These are phyloP conservation scores for Puccinia polysora DNA, from an alignment of 1,284 basidiomycete species.

Conservation along the genomic window DNA sequence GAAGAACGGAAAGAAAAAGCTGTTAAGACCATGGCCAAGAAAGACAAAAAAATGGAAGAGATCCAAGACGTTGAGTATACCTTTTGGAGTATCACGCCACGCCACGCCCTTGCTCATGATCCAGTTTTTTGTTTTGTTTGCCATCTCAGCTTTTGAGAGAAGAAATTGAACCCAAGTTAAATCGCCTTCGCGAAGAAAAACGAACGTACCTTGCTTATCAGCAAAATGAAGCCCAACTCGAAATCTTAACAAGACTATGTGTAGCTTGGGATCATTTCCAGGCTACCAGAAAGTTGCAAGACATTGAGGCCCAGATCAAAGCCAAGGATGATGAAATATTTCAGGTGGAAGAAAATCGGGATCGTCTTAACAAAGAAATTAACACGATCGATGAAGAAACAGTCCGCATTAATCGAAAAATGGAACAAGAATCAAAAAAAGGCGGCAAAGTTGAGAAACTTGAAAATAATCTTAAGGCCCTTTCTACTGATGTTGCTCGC, in stretches of 20 bases:
- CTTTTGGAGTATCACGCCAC: neutral
- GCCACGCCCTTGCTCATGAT: neutral
- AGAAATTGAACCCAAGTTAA: slow-evolving; percentile 91
- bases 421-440: slow-evolving; percentile 59
- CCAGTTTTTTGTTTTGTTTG: no score
- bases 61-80: slow-evolving; percentile 60
- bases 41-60: slow-evolving; percentile 93
- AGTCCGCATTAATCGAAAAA: slow-evolving; percentile 4
- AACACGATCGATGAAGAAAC: slow-evolving; percentile 58
- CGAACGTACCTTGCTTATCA: slow-evolving; percentile 84
- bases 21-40: slow-evolving; percentile 92
- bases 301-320: slow-evolving; percentile 45
- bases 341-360: slow-evolving; percentile 13
- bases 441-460: slow-evolving; percentile 74
- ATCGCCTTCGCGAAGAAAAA: slow-evolving; percentile 85
- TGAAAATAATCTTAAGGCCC: slow-evolving; percentile 69
- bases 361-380: slow-evolving; percentile 50
- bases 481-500: slow-evolving; percentile 82
- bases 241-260: slow-evolving; percentile 76
- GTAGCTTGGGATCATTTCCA: slow-evolving; percentile 85
- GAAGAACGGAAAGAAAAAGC: slow-evolving; percentile 98
- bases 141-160: slow-evolving; percentile 64
- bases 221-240: slow-evolving; percentile 80
- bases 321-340: slow-evolving; percentile 45
- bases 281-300: slow-evolving; percentile 59